Evolutionary conservation across 2,329 filamentous ascomycete genomes (phyloP), one percentile per base, ranked within the genome.

Genomic region (Leptographium wingfieldii): DNA sequence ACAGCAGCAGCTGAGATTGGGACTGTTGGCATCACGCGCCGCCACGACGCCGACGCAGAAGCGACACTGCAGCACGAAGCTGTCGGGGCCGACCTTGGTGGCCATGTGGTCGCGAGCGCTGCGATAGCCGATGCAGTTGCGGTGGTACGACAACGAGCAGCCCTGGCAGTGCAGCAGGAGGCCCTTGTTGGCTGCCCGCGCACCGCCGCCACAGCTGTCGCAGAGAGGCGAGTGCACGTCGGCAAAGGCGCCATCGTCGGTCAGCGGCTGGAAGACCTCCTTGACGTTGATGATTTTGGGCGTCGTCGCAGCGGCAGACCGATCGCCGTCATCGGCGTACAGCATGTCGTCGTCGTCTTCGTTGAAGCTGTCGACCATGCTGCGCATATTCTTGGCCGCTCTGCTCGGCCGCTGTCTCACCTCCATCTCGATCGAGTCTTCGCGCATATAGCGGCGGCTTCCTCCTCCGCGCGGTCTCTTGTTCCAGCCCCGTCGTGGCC

Each of bases 61-160:
- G 65, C 85, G 86, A 73, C 94, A 99, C 69, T 99, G 94, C 48
- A 99, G 75, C 19, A 99, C 85, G 66, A 95, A 97, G 46, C 86
- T 73, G 2, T 86, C 83, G 1, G 86, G 77, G 2, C 78, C 85
- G 58, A 96, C 73, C 70, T 97, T 99, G 29, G 91, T 97, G 11
- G 90, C 90, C 43, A 94, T 75, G 70, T 97, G 94, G n/a, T 96
- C 90, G 62, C 94, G 81, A 14, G 71, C 76, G 57, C 80, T 81
- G 56, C 94, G 83, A 56, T 79, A 77, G 1, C 92, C 91, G 33
- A 99, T 77, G 68, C 94, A 99, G 49, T 74, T 74, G 70, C 88
- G 90, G 72, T 99, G 94, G 66, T 90, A 96, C 0, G 88, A 80
- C 55, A 86, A 77, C 2, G 86, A 90, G 70, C 94, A 99, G 35